Evolutionary conservation across 257 asterid genomes (phyloP), one percentile per base, ranked within the genome.

Genomic region (Apocynum venetum): DNA sequence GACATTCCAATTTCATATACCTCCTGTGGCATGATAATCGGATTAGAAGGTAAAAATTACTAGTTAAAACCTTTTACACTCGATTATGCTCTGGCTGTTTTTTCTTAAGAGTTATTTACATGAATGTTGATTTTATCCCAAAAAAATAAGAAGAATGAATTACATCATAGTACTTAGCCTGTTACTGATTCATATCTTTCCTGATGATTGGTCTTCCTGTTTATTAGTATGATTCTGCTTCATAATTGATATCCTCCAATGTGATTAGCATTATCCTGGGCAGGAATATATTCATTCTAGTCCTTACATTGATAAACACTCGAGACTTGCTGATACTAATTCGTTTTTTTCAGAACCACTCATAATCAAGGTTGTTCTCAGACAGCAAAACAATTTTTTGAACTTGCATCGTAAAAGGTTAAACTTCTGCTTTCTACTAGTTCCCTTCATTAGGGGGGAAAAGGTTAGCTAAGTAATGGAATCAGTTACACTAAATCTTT

Each of bases 1-100:
- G 85, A 46, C 82, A 84, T 65, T 84, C 84, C 79, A 89, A 87
- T 81, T 80, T 89, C 43, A 81, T 89, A 71, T 84, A 77, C 87
- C 84, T 89, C 78, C 44, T 89, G 57, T 82, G 90, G 87, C 86
- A 87, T 61, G 93, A 87, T 63, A 80, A 66, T 56, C 87, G 93
- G 51, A 79, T 89, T 57, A 78, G 86, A 77, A 85, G 93, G 93
- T 89, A 80, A 73, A 36, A 2, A 0, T 40, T 2, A 17, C 17
- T 4, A 63, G 12, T 11, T 6, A 8, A 57, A 57, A 20, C 43
- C 11, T 60, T 40, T 51, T 9, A 31, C 1, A 40, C 52, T 17
- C 1, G 36, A 51, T 61, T 36, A 4, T 73, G 3, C 36, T n/a
- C 3, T 25, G 13, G 46, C 6, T 14, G n/a, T 61, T n/a, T 8